Evolutionary conservation across 805 yeast genomes (phyloP).

Genomic region (Wickerhamiella sergipiensis): DNA sequence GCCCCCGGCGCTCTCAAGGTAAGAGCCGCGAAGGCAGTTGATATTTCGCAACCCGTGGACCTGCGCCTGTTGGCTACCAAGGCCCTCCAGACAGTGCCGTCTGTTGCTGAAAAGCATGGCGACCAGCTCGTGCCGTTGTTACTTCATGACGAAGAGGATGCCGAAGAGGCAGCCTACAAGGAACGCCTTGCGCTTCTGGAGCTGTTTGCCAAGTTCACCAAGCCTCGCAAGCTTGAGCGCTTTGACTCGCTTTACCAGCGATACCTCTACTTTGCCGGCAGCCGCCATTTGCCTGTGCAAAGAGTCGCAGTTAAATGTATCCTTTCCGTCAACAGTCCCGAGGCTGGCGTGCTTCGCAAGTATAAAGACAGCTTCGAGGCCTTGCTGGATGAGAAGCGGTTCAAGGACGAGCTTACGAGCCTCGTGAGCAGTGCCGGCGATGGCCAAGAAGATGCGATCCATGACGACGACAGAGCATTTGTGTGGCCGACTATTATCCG

Average conservation of each 20-base stretch:
- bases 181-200: slow-evolving; percentile 35
- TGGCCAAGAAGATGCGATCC: slow-evolving; percentile 35
- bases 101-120: slow-evolving; percentile 54
- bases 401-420: slow-evolving; percentile 69
- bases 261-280: slow-evolving; percentile 44
- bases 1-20: slow-evolving; percentile 8
- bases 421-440: slow-evolving; percentile 33
- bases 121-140: slow-evolving; percentile 45
- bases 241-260: slow-evolving; percentile 41
- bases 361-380: slow-evolving; percentile 63
- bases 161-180: slow-evolving; percentile 13
- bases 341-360: slow-evolving; percentile 32
- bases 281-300: slow-evolving; percentile 50
- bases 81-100: slow-evolving; percentile 44
- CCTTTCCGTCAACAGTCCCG: slow-evolving; percentile 46
- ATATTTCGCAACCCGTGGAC: slow-evolving; percentile 9
- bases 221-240: slow-evolving; percentile 40
- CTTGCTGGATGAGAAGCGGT: slow-evolving; percentile 66
- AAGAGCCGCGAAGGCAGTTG: slow-evolving; percentile 5
- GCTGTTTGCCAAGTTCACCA: slow-evolving; percentile 50
- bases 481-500: slow-evolving; percentile 65
- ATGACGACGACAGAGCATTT: slow-evolving; percentile 40
- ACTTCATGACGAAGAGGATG: slow-evolving; percentile 25
- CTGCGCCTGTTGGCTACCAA: slow-evolving; percentile 45
- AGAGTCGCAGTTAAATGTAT: slow-evolving; percentile 58